Evolutionary conservation across 2,329 filamentous ascomycete genomes (phyloP).

Genomic region (Colletotrichum tropicicola): DNA sequence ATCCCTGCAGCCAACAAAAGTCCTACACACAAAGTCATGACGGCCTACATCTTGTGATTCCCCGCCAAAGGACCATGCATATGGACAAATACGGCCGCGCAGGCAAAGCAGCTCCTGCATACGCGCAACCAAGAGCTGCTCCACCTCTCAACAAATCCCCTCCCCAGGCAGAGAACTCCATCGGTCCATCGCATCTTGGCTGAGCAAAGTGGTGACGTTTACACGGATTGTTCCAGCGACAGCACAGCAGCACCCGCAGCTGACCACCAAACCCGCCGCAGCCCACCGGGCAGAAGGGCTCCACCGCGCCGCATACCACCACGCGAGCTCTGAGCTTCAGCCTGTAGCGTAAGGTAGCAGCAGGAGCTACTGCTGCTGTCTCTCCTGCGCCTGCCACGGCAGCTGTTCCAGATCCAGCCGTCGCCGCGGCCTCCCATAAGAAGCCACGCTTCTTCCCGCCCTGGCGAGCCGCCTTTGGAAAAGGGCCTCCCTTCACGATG

Average conservation of each 20-base stretch:
- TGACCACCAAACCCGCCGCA: slow-evolving; percentile 5
- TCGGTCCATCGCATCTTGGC: slow-evolving; percentile 5
- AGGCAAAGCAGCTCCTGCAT: slow-evolving; percentile 6
- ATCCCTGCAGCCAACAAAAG: slow-evolving; percentile 13
- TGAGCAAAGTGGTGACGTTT: slow-evolving; percentile 27
- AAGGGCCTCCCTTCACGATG: slow-evolving; percentile 21
- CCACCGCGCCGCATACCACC: slow-evolving; percentile 10
- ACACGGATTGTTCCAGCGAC: slow-evolving; percentile 11
- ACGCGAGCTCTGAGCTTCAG: slow-evolving; percentile 16
- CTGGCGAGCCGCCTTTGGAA: slow-evolving; percentile 2
- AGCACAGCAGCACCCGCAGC: slow-evolving; percentile 12
- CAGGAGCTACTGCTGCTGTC: background rate
- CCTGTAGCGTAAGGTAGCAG: background rate
- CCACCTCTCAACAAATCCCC: background rate
- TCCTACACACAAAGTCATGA: slow-evolving; percentile 23
- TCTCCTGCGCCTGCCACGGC: slow-evolving; percentile 9
- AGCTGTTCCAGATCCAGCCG: slow-evolving; percentile 5
- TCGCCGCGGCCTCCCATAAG: slow-evolving; percentile 1
- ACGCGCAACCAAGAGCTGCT: background rate
- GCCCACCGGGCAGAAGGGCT: slow-evolving; percentile 9
- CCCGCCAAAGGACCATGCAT: slow-evolving; percentile 11
- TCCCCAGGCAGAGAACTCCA: background rate
- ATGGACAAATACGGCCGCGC: background rate
- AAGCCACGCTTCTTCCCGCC: slow-evolving; percentile 16
- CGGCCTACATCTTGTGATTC: slow-evolving; percentile 14